Evolutionary conservation across 2,329 filamentous ascomycete species (phyloP).

Genomic region (Lachnellula cervina): DNA sequence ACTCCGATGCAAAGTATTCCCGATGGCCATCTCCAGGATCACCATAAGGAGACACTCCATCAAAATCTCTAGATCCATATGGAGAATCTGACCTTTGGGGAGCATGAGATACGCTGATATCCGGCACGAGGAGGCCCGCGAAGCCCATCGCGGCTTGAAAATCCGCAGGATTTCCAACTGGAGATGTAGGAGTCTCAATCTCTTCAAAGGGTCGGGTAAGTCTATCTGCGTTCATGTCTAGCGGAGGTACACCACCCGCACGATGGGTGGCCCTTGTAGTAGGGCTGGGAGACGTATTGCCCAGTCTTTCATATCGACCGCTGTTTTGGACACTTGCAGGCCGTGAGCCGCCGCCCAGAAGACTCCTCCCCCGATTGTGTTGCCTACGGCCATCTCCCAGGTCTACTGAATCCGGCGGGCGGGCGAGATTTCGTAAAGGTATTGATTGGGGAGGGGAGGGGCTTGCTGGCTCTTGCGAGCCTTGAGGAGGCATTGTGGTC

Average conservation of each 20-base stretch:
- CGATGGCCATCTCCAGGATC: slow-evolving; percentile 19
- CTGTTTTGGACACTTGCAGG: slow-evolving; percentile 23
- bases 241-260: slow-evolving; percentile 6
- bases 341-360: slow-evolving; percentile 26
- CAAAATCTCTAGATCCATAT: slow-evolving; percentile 25
- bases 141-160: slow-evolving; percentile 32
- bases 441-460: slow-evolving; percentile 57
- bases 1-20: slow-evolving; percentile 40
- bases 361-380: slow-evolving; percentile 29
- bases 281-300: slow-evolving; percentile 27
- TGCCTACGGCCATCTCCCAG: slow-evolving; percentile 22
- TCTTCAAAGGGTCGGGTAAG: slow-evolving; percentile 14
- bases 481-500: slow-evolving; percentile 43
- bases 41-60: slow-evolving; percentile 24
- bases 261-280: slow-evolving; percentile 12
- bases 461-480: slow-evolving; percentile 38
- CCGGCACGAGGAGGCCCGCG: slow-evolving; percentile 31
- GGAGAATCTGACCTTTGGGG: slow-evolving; percentile 18
- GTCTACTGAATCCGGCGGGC: slow-evolving; percentile 29
- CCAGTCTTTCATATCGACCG: slow-evolving; percentile 31
- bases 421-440: slow-evolving; percentile 60
- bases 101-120: slow-evolving; percentile 28
- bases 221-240: slow-evolving; percentile 8
- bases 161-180: slow-evolving; percentile 27
- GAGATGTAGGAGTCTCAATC: slow-evolving; percentile 24